These are phyloP conservation scores for Pseudopediastrum boryanum DNA, from an alignment of 139 green algal species.

Conservation along the genomic window DNA sequence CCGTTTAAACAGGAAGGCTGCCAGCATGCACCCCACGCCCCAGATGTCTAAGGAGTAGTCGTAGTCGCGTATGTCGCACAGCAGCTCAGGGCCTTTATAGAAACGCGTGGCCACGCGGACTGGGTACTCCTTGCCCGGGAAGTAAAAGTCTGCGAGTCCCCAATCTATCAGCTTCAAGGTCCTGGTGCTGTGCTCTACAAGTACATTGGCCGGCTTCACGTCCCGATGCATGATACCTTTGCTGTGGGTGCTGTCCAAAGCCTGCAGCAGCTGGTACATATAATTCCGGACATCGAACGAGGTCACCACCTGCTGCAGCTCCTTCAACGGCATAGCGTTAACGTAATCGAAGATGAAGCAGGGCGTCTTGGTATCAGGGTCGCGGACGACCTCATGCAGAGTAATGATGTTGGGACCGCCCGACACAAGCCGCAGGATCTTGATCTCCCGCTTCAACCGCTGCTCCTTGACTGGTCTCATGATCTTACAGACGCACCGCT, in stretches of 20 bases:
- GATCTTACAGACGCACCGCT: conserved; percentile 95
- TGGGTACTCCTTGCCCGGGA: conserved; percentile 66
- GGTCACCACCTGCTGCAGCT: conserved; percentile 77
- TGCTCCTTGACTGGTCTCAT: conserved; percentile 99
- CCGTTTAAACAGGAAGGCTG: conserved; percentile 95
- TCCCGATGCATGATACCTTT: conserved; percentile 92
- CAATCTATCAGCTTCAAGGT: conserved; percentile 98
- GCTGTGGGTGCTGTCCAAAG: conserved; percentile 95
- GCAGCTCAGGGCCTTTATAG: conserved; percentile 98
- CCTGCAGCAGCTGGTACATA: conserved; percentile 94
- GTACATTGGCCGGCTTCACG: conserved; percentile 86
- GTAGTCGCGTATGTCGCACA: conserved; percentile 94
- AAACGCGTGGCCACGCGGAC: conserved; percentile 73
- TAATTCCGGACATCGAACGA: conserved; percentile 98
- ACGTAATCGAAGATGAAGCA: conserved; percentile 94
- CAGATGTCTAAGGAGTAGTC: conserved; percentile 97
- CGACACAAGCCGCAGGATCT: conserved; percentile 96
- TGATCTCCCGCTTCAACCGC: conserved; percentile 95
- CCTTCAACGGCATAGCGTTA: conserved; percentile 34
- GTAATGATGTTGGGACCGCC: conserved; percentile 98
- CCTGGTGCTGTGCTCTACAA: conserved; percentile 95
- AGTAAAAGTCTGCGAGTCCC: conserved; percentile 99
- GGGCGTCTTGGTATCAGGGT: conserved; percentile 95
- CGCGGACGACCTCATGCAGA: conserved; percentile 95
- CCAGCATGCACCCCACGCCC: conserved; percentile 87